Conservation (phyloP, 306 rosid species). For the Medicago lupulina region DNA sequence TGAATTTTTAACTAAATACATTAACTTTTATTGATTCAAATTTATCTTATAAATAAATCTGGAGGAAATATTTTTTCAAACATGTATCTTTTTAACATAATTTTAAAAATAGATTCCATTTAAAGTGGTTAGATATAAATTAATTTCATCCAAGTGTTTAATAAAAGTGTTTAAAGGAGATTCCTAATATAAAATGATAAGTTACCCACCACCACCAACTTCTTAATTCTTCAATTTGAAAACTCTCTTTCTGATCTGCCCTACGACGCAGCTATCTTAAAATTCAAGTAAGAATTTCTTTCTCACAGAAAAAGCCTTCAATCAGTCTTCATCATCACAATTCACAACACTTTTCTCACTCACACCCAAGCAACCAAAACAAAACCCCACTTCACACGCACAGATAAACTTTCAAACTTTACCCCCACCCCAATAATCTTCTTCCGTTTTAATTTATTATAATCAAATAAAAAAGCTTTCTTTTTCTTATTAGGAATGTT, state of each 20-base stretch:
- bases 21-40: no score
- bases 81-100: no score
- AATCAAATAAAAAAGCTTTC: neutral
- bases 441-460: neutral
- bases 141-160: no score
- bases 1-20: no score
- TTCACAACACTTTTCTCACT: constrained; percentile 40
- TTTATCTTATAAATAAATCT: no score
- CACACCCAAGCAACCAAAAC: constrained; percentile 23
- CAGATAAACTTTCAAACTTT: constrained; percentile 35
- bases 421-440: neutral
- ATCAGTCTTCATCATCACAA: constrained; percentile 1
- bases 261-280: constrained; percentile 51
- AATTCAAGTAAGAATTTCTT: constrained; percentile 65
- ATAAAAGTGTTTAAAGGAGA: no score
- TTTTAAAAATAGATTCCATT: no score
- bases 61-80: no score
- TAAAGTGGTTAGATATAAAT: no score
- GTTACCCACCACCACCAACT: neutral
- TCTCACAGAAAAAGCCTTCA: constrained; percentile 20
- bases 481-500: neutral
- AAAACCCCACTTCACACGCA: constrained; percentile 33
- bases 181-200: no score
- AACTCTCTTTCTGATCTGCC: constrained; percentile 25
- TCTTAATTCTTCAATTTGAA: constrained; percentile 1